Base-by-base conservation (phyloP, 2,329 filamentous ascomycete species). In the Rugonectria rugulosa region DNA sequence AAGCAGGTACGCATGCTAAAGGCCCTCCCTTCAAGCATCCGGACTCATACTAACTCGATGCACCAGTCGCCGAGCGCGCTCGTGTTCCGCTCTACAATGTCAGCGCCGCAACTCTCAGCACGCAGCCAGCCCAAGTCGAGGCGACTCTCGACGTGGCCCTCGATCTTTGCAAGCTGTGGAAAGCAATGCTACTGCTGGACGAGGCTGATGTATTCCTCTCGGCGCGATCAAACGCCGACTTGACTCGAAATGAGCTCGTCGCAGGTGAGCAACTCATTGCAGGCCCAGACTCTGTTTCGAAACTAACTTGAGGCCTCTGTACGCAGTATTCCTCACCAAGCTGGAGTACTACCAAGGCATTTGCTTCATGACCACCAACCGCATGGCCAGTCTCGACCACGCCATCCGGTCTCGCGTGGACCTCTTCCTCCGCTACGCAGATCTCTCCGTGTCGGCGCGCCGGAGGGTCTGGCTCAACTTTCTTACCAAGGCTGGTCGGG, bases 361-460 rank as follows among this genome's bases (percentile, higher is more conserved):
- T 34, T 62, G 78, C 1, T 77, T 75, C 63, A 67, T 80, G 11
- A 80, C 77, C 0, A 80, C 77, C 5, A 80, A 79, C 61, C 72
- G 76, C 6, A 72, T 79, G 3, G 74, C 74, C 1, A 62, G 64
- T 5, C 70, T 80, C n/a, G 77, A 80, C 52, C 75, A 77, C 38
- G 77, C 76, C 1, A 77, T 78, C 56, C 66, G 66, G 24, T 78
- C 75, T 0, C 67, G 75, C 0, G 70, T 79, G n/a, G 73, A 78
- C 50, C 58, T 75, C 8, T 70, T 63, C 19, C 64, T 77, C 0
- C 72, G 72, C 52, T 78, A 76, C 38, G 10, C 32, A 2, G 21
- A 47, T 7, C 34, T 57, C 5, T 19, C 44, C 1, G 38, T 24
- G 17, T 4, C 44, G 10, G 38, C 44, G 5, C 29, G 52, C 9